Evolutionary conservation across 768 basidiomycete species (phyloP), one percentile per base, ranked within the genome.

Genomic region (Neoboletus magnificus): DNA sequence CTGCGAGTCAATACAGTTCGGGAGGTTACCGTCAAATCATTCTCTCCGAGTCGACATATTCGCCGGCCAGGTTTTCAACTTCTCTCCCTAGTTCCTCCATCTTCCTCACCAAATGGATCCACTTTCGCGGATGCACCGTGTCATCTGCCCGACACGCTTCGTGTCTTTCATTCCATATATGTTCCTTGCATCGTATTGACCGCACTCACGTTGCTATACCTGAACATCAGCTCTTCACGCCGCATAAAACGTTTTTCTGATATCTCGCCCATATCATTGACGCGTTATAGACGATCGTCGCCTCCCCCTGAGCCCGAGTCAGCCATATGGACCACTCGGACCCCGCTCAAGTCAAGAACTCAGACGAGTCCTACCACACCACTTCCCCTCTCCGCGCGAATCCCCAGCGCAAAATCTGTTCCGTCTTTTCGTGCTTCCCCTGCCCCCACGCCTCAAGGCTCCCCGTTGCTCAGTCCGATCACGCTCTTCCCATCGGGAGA

Each of bases 11-110:
- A 57, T 59, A 55, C 64, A 3, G 75, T 86, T 42, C 85, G 85
- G 45, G 93, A 96, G 72, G 81, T 93, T 22, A 94, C 93, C 1
- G 77, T 96, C 55, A 95, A 93, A 69, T 89, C 93, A 0, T 93
- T 96, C 69, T 88, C 90, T 16, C 83, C 85, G 57, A 83, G 85
- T 15, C 79, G 79, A 51, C 86, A 87, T 52, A 86, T 96, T 56
- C 76, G 76, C 23, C 73, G 77, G 33, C 91, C 93, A 3, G 94
- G 94, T 4, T 90, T 95, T 69, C 91, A 95, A 58, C 82, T 97
- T 7, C 76, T 97, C 30, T 88, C 91, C 0, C 74, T 87, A n/a
- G 69, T 84, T 32, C 58, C 76, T 15, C 71, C 76, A 4, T 57
- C 61, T 20, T 60, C 61, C n/a, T 58, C 69, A n/a, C 57, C 66